Base-by-base conservation (phyloP, 305 asterid species). In the Solanum hybrid region DNA sequence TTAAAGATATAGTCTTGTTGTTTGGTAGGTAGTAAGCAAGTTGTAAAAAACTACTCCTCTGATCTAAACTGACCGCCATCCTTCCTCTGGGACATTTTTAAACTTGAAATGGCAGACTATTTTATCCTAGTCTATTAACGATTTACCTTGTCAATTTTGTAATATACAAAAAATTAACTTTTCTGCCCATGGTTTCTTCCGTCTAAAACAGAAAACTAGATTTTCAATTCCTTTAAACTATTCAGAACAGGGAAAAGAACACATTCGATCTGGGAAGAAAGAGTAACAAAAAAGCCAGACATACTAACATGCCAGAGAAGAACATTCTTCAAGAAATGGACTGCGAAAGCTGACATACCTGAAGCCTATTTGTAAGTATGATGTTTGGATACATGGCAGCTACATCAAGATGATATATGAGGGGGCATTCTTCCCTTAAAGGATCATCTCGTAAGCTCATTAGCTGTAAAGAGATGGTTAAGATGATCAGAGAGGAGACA, bases 371-470 rank as follows among this genome's bases (percentile, higher is more conserved):
- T 17, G 99, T 97, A 92, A 97, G 91, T 90, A 97, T 97, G 92
- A 97, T 97, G 94, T 97, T 97, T 78, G 99, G 99, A 91, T 97
- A 97, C 99, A 97, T 97, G 81, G 99, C 99, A 88, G 99, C 99
- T 91, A 97, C 99, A 91, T 97, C 99, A 85, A 97, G 98, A 94
- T 97, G 99, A 91, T 97, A 97, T 91, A 97, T 97, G 89, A 97
- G 99, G 91, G 99, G 99, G 90, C 94, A 94, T 89, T 96, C 99
- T 91, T 96, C 99, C 64, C 95, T 92, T 93, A 92, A 91, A 90
- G 99, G 99, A 79, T 93, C 92, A 90, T 95, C 97, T 90, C 94
- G 94, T 93, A 97, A 91, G 85, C 89, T 93, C 93, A 89, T 91
- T 89, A 97, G 96, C 99, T 97, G 96, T 93, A 94, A 76, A 87